Evolutionary conservation across 805 yeast genomes (phyloP).

Genomic region (Hanseniaspora nectarophila): DNA sequence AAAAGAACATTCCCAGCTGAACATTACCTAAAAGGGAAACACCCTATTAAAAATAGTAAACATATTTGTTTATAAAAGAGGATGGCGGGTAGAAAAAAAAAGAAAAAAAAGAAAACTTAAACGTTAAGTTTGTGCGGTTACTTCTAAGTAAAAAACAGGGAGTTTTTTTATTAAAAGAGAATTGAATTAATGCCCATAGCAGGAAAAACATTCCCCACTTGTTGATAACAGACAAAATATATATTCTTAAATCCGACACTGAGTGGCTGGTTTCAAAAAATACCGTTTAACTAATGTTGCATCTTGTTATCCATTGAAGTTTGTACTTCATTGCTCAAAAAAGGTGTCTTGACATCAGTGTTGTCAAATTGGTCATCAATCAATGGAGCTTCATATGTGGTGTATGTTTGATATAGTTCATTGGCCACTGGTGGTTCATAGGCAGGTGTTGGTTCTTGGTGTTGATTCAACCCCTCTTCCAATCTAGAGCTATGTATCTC

Average conservation of each 20-base stretch:
- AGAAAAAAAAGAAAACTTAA: not conserved
- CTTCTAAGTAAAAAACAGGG: slow-evolving; percentile 2
- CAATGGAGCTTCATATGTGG: too few relatives aligned
- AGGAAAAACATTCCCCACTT: too few relatives aligned
- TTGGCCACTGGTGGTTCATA: not conserved
- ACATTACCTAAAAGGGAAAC: not conserved
- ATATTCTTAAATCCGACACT: too few relatives aligned
- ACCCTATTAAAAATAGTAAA: not conserved
- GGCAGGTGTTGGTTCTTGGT: too few relatives aligned
- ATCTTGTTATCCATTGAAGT: slow-evolving; percentile 6
- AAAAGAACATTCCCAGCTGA: too few relatives aligned
- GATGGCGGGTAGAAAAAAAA: not conserved
- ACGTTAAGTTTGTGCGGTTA: not conserved
- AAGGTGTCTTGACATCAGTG: not conserved
- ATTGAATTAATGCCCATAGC: not conserved
- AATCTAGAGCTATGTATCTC: not conserved
- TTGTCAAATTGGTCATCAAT: too few relatives aligned
- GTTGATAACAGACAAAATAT: too few relatives aligned
- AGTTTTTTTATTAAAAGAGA: too few relatives aligned
- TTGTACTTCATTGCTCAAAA: not conserved
- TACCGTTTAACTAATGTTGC: too few relatives aligned
- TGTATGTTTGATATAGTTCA: too few relatives aligned
- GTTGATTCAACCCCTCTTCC: too few relatives aligned
- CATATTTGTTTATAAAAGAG: not conserved
- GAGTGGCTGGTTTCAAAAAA: not conserved